phyloP scores from a whole-genome alignment of 1,139 yeast species.

The Chernovozyma aurita region DNA sequence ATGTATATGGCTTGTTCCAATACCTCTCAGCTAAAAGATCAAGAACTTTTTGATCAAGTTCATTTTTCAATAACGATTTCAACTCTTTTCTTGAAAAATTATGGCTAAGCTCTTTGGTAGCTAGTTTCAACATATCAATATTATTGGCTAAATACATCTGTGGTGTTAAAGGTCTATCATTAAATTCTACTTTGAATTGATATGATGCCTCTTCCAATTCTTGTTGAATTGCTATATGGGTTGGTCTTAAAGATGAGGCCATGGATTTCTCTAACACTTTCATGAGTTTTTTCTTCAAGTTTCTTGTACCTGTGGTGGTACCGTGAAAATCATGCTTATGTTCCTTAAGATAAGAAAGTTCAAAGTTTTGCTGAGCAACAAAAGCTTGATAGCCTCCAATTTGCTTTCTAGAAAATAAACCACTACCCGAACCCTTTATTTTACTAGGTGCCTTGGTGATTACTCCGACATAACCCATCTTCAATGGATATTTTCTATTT shows the following conservation, averaged over 20 bases:
- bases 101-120: constrained; percentile 82
- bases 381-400: constrained; percentile 42
- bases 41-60: constrained; percentile 82
- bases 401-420: constrained; percentile 32
- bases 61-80: constrained; percentile 71
- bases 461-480: constrained; percentile 97
- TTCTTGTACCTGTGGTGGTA: constrained; percentile 73
- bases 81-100: constrained; percentile 81
- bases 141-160: constrained; percentile 91
- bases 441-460: constrained; percentile 69
- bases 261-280: constrained; percentile 83
- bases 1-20: constrained; percentile 69
- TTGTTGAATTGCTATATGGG: constrained; percentile 78
- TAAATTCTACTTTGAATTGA: constrained; percentile 92
- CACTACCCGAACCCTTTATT: constrained; percentile 13
- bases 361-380: constrained; percentile 65
- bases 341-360: constrained; percentile 52
- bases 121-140: constrained; percentile 78
- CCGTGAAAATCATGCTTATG: constrained; percentile 58
- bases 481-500: constrained; percentile 81
- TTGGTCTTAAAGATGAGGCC: constrained; percentile 86
- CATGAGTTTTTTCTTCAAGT: constrained; percentile 76
- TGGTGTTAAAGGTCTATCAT: constrained; percentile 90
- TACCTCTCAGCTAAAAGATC: constrained; percentile 85
- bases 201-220: constrained; percentile 93